phyloP scores from a whole-genome alignment of 306 rosid genomes.

The Dicorynia guianensis region DNA sequence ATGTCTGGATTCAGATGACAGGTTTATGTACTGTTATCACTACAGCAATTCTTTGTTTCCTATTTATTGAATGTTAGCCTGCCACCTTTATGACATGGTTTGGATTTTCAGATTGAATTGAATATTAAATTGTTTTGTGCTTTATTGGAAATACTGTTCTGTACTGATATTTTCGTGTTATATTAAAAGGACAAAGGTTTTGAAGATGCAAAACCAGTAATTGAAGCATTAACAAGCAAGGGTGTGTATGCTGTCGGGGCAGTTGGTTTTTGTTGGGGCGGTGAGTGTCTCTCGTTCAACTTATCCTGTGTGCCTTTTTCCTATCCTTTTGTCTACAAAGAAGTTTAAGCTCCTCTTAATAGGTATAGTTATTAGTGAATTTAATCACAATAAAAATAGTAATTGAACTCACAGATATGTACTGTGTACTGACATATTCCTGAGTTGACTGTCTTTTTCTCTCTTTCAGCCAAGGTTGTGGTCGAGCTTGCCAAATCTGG shows the following conservation, averaged over 20 bases:
- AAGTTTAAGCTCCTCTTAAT: neutral
- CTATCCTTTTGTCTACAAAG: slow-evolving; percentile 3
- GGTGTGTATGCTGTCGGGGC: slow-evolving; percentile 68
- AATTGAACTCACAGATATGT: slow-evolving; percentile 2
- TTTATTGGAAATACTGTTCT: slow-evolving; percentile 2
- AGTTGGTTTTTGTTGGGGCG: slow-evolving; percentile 86
- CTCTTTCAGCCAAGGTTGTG: slow-evolving; percentile 73
- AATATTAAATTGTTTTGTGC: neutral
- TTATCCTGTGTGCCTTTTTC: neutral
- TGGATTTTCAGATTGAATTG: slow-evolving; percentile 6
- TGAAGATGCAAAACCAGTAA: slow-evolving; percentile 58
- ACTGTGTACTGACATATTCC: neutral
- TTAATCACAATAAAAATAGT: neutral
- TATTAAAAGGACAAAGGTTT: slow-evolving; percentile 63
- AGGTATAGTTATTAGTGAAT: neutral
- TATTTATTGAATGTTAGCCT: neutral
- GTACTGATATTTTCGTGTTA: slow-evolving; percentile 27
- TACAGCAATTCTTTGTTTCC: neutral
- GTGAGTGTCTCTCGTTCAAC: slow-evolving; percentile 44
- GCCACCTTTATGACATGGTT: neutral
- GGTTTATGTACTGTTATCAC: neutral
- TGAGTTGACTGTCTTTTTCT: no score
- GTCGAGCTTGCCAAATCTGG: slow-evolving; percentile 61
- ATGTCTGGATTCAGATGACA: neutral
- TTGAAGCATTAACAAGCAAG: slow-evolving; percentile 64